phyloP scores from a whole-genome alignment of 495 filamentous ascomycete species.

The Penicillium egyptiacum region DNA sequence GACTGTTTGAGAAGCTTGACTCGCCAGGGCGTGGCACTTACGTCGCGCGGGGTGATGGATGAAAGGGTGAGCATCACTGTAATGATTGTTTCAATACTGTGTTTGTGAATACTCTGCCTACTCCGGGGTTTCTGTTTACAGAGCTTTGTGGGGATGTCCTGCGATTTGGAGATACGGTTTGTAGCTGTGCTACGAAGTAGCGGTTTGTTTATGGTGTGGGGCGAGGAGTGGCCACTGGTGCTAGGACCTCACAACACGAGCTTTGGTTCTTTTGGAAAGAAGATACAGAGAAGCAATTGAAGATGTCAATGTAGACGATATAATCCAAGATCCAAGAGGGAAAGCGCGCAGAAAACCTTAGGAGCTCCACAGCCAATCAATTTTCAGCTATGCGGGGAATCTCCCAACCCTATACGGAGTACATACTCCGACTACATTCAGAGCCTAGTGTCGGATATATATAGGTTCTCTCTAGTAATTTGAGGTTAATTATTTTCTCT shows the following conservation, averaged over 20 bases:
- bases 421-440: too few relatives aligned
- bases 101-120: not conserved
- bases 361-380: slow-evolving; percentile 19
- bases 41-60: slow-evolving; percentile 68
- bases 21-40: slow-evolving; percentile 40
- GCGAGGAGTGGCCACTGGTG: not conserved
- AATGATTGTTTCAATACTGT: not conserved
- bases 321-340: not conserved
- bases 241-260: not conserved
- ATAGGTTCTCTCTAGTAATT: not conserved
- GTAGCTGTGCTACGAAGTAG: not conserved
- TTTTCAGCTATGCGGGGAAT: slow-evolving; percentile 2
- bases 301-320: not conserved
- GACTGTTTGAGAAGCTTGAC: not conserved
- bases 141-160: not conserved
- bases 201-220: not conserved
- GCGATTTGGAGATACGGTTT: not conserved
- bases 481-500: not conserved
- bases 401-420: not conserved
- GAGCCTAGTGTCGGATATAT: too few relatives aligned
- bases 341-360: slow-evolving; percentile 13
- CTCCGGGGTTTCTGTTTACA: not conserved
- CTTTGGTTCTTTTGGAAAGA: not conserved
- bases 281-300: not conserved
- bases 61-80: slow-evolving; percentile 69